Evolutionary conservation across 2,329 filamentous ascomycete species (phyloP).

Genomic region (Aspergillus puulaauensis): DNA sequence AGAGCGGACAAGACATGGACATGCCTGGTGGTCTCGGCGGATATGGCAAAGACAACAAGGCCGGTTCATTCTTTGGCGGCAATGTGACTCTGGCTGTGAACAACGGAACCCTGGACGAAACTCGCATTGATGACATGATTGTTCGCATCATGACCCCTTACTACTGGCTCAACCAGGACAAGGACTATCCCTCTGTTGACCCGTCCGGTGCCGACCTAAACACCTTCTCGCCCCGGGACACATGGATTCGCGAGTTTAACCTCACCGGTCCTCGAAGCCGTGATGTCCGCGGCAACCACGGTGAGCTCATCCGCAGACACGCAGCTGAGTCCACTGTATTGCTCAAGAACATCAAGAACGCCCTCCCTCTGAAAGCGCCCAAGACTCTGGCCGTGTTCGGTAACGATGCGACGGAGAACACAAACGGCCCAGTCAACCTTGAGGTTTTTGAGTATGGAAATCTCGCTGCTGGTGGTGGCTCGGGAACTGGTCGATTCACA

Average conservation of each 20-base stretch:
- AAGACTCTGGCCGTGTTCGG: conserved; percentile 52
- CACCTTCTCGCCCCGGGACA: conserved; percentile 10
- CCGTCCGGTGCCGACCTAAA: conserved; percentile 10
- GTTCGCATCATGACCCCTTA: conserved; percentile 49
- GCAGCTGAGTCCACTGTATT: conserved; percentile 77
- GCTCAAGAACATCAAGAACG: conserved; percentile 51
- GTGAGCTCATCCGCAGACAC: conserved; percentile 66
- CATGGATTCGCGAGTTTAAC: conserved; percentile 17
- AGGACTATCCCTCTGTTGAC: conserved; percentile 38
- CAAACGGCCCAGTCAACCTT: conserved; percentile 11
- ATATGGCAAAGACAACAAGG: conserved; percentile 40
- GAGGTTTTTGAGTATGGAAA: conserved; percentile 17
- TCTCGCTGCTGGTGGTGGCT: conserved; percentile 19
- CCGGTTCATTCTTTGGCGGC: conserved; percentile 26
- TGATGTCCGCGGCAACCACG: conserved; percentile 71
- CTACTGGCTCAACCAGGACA: conserved; percentile 45
- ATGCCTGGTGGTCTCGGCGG: conserved; percentile 24
- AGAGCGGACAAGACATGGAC: conserved; percentile 46
- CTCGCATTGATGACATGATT: conserved; percentile 49
- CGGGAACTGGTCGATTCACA: conserved; percentile 21
- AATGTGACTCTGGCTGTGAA: conserved; percentile 21
- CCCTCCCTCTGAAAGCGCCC: conserved; percentile 51
- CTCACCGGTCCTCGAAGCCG: conserved; percentile 17
- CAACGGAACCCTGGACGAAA: conserved; percentile 43
- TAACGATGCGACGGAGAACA: conserved; percentile 47